Evolutionary conservation across 345 rosid species (phyloP), one percentile per base, ranked within the genome.

Genomic region (Melaleuca quinquenervia): DNA sequence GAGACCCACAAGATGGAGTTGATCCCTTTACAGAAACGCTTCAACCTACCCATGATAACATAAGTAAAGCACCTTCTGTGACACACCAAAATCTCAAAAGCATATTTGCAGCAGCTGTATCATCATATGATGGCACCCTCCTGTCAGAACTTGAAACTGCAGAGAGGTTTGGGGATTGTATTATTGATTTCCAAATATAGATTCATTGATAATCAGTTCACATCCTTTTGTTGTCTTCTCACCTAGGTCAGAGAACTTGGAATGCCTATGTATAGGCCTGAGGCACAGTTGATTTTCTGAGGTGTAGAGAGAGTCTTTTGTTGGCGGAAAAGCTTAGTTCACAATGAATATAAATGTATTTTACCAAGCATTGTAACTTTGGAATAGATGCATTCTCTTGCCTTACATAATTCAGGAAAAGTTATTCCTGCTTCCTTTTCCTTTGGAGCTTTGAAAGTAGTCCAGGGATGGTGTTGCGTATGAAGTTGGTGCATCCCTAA

Each of bases 161-260:
- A 24, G 95, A 93, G 90, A 86, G 86, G 86, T 87, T 83, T 29
- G 90, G 91, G 21, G 86, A 83, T 90, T 91, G 92, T 85, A 88
- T 88, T 13, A 91, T 93, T 74, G 92, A 94, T 91, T 94, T 93
- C 83, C 91, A 94, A 88, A 94, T 94, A 90, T 94, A 87, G 90
- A 83, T 76, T 85, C 48, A 51, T 41, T 27, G 83, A 83, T 9
- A 36, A 70, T 55, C 80, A 70, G 80, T 70, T 70, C 80, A 0
- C 48, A 36, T 70, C 80, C 26, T 70, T 70, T 20, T 70, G 80
- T 70, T 36, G 36, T 70, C 80, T 70, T 18, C 26, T 70, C 80
- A 70, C 80, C 80, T 36, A 36, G 48, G 36, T 70, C 48, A 70
- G 36, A 36, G 80, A 70, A 18, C 48, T 32, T 70, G 80, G 80